Evolutionary conservation across 352 stramenopile species (phyloP).

Genomic region (Phytopythium ostracodes): DNA sequence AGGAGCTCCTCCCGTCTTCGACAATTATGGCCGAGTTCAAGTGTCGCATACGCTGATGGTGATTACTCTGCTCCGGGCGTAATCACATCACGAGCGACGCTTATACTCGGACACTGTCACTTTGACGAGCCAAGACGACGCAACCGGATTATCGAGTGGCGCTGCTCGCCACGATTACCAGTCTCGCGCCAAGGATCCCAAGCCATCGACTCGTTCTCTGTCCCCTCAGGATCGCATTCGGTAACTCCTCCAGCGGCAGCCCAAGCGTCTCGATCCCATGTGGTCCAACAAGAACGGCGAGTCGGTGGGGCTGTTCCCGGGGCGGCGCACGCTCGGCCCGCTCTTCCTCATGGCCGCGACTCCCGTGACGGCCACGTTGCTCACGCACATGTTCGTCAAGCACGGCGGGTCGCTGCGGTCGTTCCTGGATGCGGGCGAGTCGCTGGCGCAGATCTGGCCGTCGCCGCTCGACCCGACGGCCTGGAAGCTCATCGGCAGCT

Average conservation of each 20-base stretch:
- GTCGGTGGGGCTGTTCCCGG: constrained; percentile 68
- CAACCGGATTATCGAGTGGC: neutral
- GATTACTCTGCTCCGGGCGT: neutral
- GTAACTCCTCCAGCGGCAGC: too few species aligned
- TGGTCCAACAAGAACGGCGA: constrained; percentile 73
- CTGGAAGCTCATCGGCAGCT: constrained; percentile 88
- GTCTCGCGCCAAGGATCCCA: neutral
- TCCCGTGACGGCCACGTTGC: constrained; percentile 80
- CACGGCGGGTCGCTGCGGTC: constrained; percentile 44
- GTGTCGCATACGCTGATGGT: too few species aligned
- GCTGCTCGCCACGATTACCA: neutral
- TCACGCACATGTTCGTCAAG: constrained; percentile 70
- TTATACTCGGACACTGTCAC: neutral
- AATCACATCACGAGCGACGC: neutral
- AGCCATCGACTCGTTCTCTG: too few species aligned
- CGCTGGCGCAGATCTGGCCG: constrained; percentile 74
- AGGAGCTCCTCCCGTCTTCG: neutral
- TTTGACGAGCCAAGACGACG: neutral
- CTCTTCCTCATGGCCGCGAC: constrained; percentile 87
- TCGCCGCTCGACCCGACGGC: constrained; percentile 76
- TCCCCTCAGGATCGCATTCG: too few species aligned
- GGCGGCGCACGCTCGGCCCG: constrained; percentile 78
- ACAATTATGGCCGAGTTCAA: neutral
- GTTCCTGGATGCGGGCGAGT: constrained; percentile 36
- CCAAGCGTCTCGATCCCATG: constrained; percentile 24